These are phyloP conservation scores for Nemania sp. DNA, from an alignment of 2,329 filamentous ascomycete genomes.

Conservation along the genomic window DNA sequence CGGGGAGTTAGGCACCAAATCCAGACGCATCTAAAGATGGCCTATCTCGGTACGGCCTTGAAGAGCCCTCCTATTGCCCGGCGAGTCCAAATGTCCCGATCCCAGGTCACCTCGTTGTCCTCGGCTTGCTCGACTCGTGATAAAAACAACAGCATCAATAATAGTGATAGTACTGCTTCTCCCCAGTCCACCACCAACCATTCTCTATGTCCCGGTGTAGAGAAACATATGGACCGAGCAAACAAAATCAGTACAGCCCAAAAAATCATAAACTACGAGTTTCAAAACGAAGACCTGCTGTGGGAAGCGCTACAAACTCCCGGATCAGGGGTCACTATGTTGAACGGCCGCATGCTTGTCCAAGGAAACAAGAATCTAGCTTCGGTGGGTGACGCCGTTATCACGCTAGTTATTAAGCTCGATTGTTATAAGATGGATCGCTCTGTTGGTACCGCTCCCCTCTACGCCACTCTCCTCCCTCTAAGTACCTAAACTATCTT, in stretches of 20 bases:
- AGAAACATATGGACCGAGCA: background rate
- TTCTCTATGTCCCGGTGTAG: background rate
- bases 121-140: background rate
- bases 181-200: background rate
- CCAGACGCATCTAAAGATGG: background rate
- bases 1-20: background rate
- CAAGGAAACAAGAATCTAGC: conserved; percentile 36
- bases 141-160: background rate
- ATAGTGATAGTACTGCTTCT: background rate
- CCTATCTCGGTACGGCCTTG: background rate
- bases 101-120: background rate
- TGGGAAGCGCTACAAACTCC: conserved; percentile 38
- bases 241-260: conserved; percentile 20
- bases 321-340: background rate
- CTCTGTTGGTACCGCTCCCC: conserved; percentile 15
- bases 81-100: background rate
- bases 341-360: conserved; percentile 10
- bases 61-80: background rate
- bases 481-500: background rate
- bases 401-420: conserved; percentile 15
- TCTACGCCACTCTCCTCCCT: background rate
- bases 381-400: conserved; percentile 30
- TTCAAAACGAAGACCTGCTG: conserved; percentile 25
- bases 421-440: conserved; percentile 17
- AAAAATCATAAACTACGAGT: conserved; percentile 28